These are phyloP conservation scores for Trifolium pratense DNA, from an alignment of 306 rosid genomes.

Conservation along the genomic window DNA sequence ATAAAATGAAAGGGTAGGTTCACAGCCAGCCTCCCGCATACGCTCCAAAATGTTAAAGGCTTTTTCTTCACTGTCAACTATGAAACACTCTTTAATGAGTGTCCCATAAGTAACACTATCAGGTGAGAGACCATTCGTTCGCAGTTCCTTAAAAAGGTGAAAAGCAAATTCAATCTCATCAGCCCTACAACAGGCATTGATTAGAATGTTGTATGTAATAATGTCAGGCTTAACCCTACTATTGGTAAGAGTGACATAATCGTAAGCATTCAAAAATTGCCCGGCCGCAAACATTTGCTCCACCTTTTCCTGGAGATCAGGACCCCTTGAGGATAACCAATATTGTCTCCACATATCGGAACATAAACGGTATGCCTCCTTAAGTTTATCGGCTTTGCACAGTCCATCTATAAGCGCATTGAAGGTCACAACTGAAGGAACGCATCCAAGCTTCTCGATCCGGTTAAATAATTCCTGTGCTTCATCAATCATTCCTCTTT, in stretches of 20 bases:
- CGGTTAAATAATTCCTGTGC: conserved; percentile 65
- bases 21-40: conserved; percentile 61
- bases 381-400: conserved; percentile 61
- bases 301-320: conserved; percentile 58
- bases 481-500: conserved; percentile 60
- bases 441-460: conserved; percentile 79
- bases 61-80: conserved; percentile 63
- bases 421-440: conserved; percentile 74
- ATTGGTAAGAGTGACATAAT: conserved; percentile 59
- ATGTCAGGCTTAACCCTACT: conserved; percentile 66
- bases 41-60: conserved; percentile 58
- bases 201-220: conserved; percentile 75
- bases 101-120: conserved; percentile 80
- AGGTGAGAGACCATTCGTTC: conserved; percentile 67
- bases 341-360: conserved; percentile 80
- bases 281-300: conserved; percentile 71
- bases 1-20: conserved; percentile 51
- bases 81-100: conserved; percentile 69
- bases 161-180: conserved; percentile 57
- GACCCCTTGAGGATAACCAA: conserved; percentile 68
- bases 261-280: conserved; percentile 68
- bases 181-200: conserved; percentile 65
- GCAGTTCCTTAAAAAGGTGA: conserved; percentile 69
- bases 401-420: conserved; percentile 82
- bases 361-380: conserved; percentile 67